A percentile compares a stretch with the other conserved stretches of the same genome.
These are phyloP conservation scores for Pyrenopolyporus hunteri DNA, from an alignment of 495 filamentous ascomycete species.

Conservation along the genomic window DNA sequence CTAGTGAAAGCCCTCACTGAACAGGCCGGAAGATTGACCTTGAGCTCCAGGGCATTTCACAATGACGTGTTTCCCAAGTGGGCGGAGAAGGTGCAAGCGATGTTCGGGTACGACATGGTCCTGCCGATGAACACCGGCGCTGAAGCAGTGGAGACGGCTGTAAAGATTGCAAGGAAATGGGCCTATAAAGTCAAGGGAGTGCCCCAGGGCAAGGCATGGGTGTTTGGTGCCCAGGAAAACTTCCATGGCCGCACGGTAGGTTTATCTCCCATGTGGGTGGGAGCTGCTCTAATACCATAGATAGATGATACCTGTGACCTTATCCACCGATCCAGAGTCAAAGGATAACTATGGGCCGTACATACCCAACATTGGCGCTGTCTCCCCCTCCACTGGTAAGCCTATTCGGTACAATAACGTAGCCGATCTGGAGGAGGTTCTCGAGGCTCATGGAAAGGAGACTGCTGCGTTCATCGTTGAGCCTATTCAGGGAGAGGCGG, in stretches of 20 bases:
- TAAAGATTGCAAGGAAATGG: conserved; percentile 99
- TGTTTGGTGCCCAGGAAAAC: conserved; percentile 87
- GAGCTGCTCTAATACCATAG: conserved; percentile 33
- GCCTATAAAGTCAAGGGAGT: conserved; percentile 97
- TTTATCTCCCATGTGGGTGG: conserved; percentile 13
- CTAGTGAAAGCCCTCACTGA: conserved; percentile 87
- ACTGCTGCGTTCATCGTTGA: conserved; percentile 95
- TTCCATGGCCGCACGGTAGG: conserved; percentile 95
- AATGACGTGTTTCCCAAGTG: conserved; percentile 99
- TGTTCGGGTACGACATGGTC: conserved; percentile 97
- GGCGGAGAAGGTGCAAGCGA: conserved; percentile 84
- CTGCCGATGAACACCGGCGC: conserved; percentile 99
- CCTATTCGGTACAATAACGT: conserved; percentile 86
- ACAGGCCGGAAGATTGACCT: conserved; percentile 86
- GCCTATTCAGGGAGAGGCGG: conserved; percentile 97
- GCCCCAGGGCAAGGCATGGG: conserved; percentile 78
- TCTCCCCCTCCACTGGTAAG: conserved; percentile 76
- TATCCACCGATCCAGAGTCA: conserved; percentile 94
- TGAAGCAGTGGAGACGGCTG: conserved; percentile 96
- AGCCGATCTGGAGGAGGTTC: conserved; percentile 75
- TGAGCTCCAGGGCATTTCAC: conserved; percentile 96
- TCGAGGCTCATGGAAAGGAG: conserved; percentile 80
- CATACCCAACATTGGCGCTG: conserved; percentile 82
- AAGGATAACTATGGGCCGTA: conserved; percentile 97
- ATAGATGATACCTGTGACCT: conserved; percentile 93